A percentile compares a stretch with the other conserved stretches of the same genome.
phyloP scores from a whole-genome alignment of 2,329 filamentous ascomycete genomes.

The Phoma herbarum region DNA sequence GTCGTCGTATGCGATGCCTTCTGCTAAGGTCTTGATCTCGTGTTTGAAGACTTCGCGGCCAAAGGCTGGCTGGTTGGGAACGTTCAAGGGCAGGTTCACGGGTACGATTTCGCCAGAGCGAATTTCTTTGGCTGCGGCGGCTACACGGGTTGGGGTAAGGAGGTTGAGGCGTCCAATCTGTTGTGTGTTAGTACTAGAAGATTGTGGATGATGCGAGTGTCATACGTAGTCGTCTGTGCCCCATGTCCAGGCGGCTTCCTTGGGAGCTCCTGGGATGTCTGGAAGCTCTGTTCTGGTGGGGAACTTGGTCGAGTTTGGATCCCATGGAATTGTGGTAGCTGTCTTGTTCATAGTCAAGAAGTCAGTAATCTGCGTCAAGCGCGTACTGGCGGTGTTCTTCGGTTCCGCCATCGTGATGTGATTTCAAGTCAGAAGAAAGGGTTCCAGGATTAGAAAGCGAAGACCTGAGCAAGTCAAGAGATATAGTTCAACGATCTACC shows the following conservation, averaged over 20 bases:
- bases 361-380: slow-evolving; percentile 56
- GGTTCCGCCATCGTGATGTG: slow-evolving; percentile 43
- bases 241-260: slow-evolving; percentile 69
- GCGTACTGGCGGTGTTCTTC: slow-evolving; percentile 45
- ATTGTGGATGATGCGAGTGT: neutral
- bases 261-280: slow-evolving; percentile 60
- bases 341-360: slow-evolving; percentile 58
- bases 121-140: slow-evolving; percentile 63
- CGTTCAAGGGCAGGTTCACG: slow-evolving; percentile 63
- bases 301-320: slow-evolving; percentile 63
- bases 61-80: slow-evolving; percentile 63
- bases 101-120: slow-evolving; percentile 64
- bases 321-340: slow-evolving; percentile 61
- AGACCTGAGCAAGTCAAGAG: neutral
- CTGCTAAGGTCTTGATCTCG: slow-evolving; percentile 58
- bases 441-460: neutral
- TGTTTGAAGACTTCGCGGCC: slow-evolving; percentile 63
- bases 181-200: slow-evolving; percentile 20
- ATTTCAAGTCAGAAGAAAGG: neutral
- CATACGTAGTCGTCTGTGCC: slow-evolving; percentile 63
- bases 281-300: slow-evolving; percentile 64
- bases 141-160: slow-evolving; percentile 63
- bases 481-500: neutral
- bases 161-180: slow-evolving; percentile 64
- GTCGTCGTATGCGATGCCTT: slow-evolving; percentile 54